Conservation (phyloP, 257 asterid genomes). For the Echites panduratus region DNA sequence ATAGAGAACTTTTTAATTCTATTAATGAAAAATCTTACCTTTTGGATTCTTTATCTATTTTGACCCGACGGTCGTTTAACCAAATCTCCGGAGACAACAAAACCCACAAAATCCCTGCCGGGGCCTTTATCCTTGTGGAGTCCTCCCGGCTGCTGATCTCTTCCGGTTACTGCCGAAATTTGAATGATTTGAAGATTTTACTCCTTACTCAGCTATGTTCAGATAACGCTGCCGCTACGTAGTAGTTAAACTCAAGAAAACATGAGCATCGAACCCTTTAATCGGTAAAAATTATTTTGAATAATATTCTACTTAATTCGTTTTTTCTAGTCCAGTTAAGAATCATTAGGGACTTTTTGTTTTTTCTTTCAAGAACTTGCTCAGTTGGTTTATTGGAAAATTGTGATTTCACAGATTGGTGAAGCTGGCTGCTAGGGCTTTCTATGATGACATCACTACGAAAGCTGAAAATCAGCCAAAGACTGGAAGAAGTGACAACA, state of each 20-base stretch:
- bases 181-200: background rate
- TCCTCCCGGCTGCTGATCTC: background rate
- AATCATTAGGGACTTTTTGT: background rate
- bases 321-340: background rate
- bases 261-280: conserved; percentile 7
- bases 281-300: background rate
- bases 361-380: background rate
- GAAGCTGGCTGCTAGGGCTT: conserved; percentile 86
- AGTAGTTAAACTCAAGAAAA: background rate
- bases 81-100: background rate
- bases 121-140: background rate
- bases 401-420: conserved; percentile 52
- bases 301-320: background rate
- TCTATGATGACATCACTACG: conserved; percentile 77
- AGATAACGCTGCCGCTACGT: background rate
- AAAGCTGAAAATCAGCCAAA: conserved; percentile 84
- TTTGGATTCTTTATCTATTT: too few species aligned
- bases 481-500: conserved; percentile 81
- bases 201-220: background rate
- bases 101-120: background rate
- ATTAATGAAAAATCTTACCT: too few species aligned
- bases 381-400: background rate
- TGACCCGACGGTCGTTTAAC: background rate
- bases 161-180: background rate
- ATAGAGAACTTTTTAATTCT: too few species aligned